Evolutionary conservation across 129 eudicot species (phyloP), one percentile per base, ranked within the genome.

Genomic region (Arctium minus): DNA sequence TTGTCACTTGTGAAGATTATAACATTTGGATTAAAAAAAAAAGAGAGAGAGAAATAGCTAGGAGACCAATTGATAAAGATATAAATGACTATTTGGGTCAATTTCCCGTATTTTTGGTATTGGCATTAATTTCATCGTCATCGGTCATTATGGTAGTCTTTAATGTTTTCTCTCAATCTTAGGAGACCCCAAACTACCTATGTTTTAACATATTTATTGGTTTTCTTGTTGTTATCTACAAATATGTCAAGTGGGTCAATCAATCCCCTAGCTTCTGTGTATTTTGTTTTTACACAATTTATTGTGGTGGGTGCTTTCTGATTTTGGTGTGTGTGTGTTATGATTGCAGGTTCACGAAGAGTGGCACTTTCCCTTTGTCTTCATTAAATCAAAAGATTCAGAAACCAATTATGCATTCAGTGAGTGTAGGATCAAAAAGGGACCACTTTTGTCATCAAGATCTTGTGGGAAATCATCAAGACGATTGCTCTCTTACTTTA

Each of bases 221-320:
- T 80, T 80, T 86, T 82, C 76, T 87, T 85, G 88, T 89, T 84
- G 79, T 85, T 64, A 82, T 82, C 81, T 82, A 75, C 40, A 42
- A 67, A 75, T 76, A 46, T 75, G 76, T 31, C 79, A 53, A 72
- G 79, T 62, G 79, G 74, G 85, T 81, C 84, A 81, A 81, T 81
- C 84, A 81, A 81, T 64, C 62, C 73, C 22, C 40, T 73, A 48
- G 68, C 68, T 60, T 60, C 78, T 72, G 84, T 72, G 8, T 73
- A 2, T 64, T 67, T 82, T 82, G 85, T 82, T 82, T 50, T 75
- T 35, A 53, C 42, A 62, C 71, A 72, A 84, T 82, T 82, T 78
- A 84, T 39, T 84, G 79, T 72, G 78, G 68, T 79, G 76, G 87
- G 85, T 68, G 62, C 15, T 73, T 73, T 27, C 30, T 84, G 48